Conservation (phyloP, 2,329 filamentous ascomycete genomes). For the Dothistroma septosporum region DNA sequence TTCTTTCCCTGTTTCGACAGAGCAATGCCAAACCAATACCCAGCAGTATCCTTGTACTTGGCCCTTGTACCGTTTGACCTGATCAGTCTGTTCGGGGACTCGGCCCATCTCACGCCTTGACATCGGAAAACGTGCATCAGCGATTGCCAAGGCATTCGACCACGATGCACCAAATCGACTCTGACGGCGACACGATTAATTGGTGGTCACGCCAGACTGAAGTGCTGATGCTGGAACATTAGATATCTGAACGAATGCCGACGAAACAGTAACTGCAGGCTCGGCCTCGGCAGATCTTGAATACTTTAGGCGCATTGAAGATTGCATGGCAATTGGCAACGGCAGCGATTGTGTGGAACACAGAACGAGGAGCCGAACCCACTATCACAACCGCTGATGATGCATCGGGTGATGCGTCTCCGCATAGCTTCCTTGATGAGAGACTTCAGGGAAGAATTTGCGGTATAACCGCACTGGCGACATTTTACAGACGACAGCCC, state of each 20-base stretch:
- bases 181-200: neutral
- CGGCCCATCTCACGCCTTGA: neutral
- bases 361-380: neutral
- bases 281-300: neutral
- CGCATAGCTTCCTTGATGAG: neutral
- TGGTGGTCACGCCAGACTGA: neutral
- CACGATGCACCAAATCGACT: neutral
- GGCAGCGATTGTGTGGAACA: neutral
- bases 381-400: neutral
- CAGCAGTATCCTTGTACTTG: neutral
- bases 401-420: neutral
- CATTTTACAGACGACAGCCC: neutral
- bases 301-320: neutral
- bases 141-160: neutral
- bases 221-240: neutral
- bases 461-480: neutral
- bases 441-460: neutral
- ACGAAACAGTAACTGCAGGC: neutral
- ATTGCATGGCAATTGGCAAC: neutral
- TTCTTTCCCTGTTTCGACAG: neutral
- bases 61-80: neutral
- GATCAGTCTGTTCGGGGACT: neutral
- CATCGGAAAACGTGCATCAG: neutral
- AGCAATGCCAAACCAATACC: neutral
- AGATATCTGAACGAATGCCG: neutral